phyloP scores from a whole-genome alignment of 495 filamentous ascomycete genomes.

The Neurospora sp. region DNA sequence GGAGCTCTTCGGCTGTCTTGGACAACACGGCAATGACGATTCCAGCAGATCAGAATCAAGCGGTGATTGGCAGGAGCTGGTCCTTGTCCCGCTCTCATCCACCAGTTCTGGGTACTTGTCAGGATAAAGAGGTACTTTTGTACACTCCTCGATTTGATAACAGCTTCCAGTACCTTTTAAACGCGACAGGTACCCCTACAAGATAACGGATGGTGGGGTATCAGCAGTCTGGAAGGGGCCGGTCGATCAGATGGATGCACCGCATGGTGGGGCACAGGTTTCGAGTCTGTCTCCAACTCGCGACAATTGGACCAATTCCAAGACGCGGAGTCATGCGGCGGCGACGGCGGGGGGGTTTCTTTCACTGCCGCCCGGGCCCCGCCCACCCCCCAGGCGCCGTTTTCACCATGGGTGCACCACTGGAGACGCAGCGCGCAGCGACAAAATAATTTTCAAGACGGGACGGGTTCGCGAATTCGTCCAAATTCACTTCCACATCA shows the following conservation, averaged over 20 bases:
- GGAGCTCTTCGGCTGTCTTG: not conserved
- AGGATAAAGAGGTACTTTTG: too few relatives aligned
- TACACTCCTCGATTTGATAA: too few relatives aligned
- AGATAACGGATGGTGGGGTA: not conserved
- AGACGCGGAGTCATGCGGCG: not conserved
- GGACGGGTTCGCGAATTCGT: not conserved
- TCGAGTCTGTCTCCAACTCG: not conserved
- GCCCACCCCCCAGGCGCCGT: not conserved
- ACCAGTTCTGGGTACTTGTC: not conserved
- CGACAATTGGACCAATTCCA: not conserved
- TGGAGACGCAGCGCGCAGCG: not conserved
- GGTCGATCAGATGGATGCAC: not conserved
- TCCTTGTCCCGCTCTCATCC: not conserved
- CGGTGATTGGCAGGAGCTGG: constrained; percentile 11
- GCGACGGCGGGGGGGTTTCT: not conserved
- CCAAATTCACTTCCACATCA: not conserved
- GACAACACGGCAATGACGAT: not conserved
- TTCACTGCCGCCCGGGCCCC: not conserved
- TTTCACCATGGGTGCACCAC: not conserved
- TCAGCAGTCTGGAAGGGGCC: not conserved
- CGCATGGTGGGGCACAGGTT: not conserved
- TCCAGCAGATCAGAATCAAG: not conserved
- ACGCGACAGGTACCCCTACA: not conserved
- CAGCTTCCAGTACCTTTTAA: not conserved
- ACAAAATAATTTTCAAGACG: not conserved